Conservation (phyloP, 140 eudicot species). For the Erigeron philadelphicus region DNA sequence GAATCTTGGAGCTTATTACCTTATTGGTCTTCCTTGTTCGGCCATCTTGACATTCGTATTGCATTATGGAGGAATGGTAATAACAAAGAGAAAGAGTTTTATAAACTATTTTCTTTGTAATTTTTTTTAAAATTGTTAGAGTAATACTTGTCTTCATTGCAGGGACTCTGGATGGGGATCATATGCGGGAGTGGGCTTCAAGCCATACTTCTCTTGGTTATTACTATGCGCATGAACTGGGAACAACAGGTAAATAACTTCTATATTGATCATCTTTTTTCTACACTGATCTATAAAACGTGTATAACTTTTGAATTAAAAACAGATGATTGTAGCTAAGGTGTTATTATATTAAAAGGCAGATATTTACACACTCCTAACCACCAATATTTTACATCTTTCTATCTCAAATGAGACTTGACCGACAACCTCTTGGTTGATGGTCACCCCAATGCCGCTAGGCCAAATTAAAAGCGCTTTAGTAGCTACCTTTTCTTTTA, state of each 20-base stretch:
- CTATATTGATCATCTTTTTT: no score
- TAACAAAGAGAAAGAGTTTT: not conserved
- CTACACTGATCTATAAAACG: no score
- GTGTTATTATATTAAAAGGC: no score
- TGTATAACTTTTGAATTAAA: no score
- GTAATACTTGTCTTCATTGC: not conserved
- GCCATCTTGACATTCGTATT: slow-evolving; percentile 31
- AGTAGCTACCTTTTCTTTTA: no score
- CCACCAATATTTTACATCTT: no score
- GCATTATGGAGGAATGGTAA: slow-evolving; percentile 40
- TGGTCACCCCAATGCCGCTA: no score
- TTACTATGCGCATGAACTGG: slow-evolving; percentile 38
- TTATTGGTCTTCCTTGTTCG: slow-evolving; percentile 41
- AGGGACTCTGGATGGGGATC: slow-evolving; percentile 57
- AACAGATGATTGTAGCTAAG: no score
- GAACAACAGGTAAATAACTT: slow-evolving; percentile 29
- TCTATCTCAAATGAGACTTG: no score
- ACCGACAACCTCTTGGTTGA: no score
- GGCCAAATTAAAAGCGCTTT: no score
- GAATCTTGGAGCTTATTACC: slow-evolving; percentile 42
- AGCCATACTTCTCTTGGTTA: slow-evolving; percentile 29
- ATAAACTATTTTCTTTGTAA: not conserved
- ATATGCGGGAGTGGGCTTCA: slow-evolving; percentile 42
- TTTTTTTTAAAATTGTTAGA: not conserved
- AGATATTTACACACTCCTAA: no score